Evolutionary conservation across 1,284 basidiomycete species (phyloP).

Genomic region (Melanopsichium pennsylvanicum): DNA sequence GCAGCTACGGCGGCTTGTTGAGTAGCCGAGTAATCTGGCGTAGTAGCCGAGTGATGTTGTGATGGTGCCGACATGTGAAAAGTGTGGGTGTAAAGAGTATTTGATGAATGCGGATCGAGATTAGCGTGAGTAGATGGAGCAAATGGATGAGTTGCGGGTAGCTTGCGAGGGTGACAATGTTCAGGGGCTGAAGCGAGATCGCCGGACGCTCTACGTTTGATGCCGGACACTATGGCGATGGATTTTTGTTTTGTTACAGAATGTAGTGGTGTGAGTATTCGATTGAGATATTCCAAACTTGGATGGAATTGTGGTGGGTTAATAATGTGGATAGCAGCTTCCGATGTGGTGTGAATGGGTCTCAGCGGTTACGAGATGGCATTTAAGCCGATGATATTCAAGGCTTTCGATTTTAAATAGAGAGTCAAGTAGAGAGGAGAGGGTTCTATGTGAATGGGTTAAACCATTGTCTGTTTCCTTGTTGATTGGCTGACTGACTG

Average conservation of each 20-base stretch:
- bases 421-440: too few relatives aligned
- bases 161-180: constrained; percentile 7
- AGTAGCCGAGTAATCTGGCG: constrained; percentile 31
- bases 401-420: too few relatives aligned
- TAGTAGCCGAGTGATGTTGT: constrained; percentile 1
- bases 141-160: constrained; percentile 10
- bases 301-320: too few relatives aligned
- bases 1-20: constrained; percentile 36
- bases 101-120: background rate
- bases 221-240: constrained; percentile 24
- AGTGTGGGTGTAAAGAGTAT: background rate
- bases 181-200: constrained; percentile 29
- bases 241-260: background rate
- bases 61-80: background rate
- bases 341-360: too few relatives aligned
- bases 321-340: too few relatives aligned
- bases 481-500: too few relatives aligned
- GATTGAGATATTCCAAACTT: too few relatives aligned
- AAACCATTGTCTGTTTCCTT: too few relatives aligned
- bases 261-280: background rate
- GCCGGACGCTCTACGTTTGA: constrained; percentile 36
- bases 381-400: too few relatives aligned
- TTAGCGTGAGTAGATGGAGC: constrained; percentile 26
- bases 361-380: too few relatives aligned
- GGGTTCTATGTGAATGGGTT: too few relatives aligned